Evolutionary conservation across 495 filamentous ascomycete species (phyloP), one percentile per base, ranked within the genome.

Genomic region (Parathielavia appendiculata): DNA sequence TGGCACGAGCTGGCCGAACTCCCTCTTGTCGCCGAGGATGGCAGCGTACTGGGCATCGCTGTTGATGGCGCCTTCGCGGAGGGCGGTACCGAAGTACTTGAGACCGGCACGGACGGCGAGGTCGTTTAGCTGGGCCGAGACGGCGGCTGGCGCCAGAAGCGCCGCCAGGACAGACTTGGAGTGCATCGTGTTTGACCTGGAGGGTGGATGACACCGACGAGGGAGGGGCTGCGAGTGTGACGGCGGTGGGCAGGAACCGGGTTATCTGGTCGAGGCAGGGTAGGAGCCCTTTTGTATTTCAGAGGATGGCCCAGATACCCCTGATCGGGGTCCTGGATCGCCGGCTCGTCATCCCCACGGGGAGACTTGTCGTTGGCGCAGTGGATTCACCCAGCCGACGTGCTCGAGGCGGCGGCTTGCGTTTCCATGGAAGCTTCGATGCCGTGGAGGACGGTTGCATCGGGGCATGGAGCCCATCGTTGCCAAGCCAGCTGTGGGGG

Each of bases 1-100:
- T 0, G 82, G 81, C 0, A 82, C 83, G 49, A 84, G 71, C 62
- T 79, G 75, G 32, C 83, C 82, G 57, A 84, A 84, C 63, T 85
- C 82, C 20, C 67, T 67, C 36, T 70, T 78, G 66, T 83, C 75
- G 61, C 61, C 61, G 52, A 78, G 23, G 60, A 76, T 75, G 8
- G 66, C 60, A 14, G 73, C 54, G 59, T 86, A 88, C 14, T 66
- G 41, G 11, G 72, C 56, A 67, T 87, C 80, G 19, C 64, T 76
- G 53, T 49, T 56, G 53, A 63, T 46, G 80, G 66, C 63, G 79
- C 77, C 9, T 56, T 86, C 84, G 52, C 83, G 74, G 20, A 82
- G 83, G 0, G 79, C 81, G 11, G 79, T 78, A 44, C 84, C 84
- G 56, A 86, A 85, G 69, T 85, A 86, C 16, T 70, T 38, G 52